Evolutionary conservation across 1,284 basidiomycete species (phyloP).

Genomic region (Ustilago vetiveriae): DNA sequence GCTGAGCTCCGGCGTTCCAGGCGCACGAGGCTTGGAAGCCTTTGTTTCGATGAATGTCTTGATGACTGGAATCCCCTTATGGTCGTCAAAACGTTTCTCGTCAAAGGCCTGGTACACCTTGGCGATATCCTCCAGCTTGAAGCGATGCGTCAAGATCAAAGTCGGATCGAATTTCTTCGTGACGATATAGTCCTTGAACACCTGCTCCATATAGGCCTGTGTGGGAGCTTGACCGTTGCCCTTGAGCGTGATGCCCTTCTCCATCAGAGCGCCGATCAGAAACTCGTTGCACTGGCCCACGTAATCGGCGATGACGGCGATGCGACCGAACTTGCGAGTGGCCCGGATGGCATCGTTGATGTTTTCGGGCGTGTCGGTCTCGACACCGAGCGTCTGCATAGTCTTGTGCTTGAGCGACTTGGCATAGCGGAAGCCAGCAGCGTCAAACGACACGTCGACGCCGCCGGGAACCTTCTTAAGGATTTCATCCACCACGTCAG

Average conservation of each 20-base stretch:
- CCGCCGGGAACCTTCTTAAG: constrained; percentile 73
- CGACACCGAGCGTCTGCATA: constrained; percentile 77
- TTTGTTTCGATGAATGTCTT: constrained; percentile 63
- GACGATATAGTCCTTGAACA: constrained; percentile 68
- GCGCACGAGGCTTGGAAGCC: constrained; percentile 39
- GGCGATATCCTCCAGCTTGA: constrained; percentile 57
- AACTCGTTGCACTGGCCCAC: constrained; percentile 71
- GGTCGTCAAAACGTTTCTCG: constrained; percentile 40
- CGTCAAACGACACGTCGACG: constrained; percentile 48
- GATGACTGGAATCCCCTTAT: constrained; percentile 38
- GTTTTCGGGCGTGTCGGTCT: constrained; percentile 79
- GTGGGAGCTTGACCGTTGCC: constrained; percentile 72
- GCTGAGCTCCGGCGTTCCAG: constrained; percentile 44
- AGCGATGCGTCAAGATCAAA: constrained; percentile 70
- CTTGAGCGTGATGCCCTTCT: constrained; percentile 71
- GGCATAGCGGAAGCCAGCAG: constrained; percentile 54
- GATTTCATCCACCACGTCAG: constrained; percentile 74
- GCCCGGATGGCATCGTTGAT: constrained; percentile 76
- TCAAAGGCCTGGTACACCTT: constrained; percentile 48
- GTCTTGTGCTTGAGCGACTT: constrained; percentile 72
- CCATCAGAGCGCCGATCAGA: constrained; percentile 81
- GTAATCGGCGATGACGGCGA: constrained; percentile 49
- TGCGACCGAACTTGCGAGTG: constrained; percentile 70
- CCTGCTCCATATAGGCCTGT: constrained; percentile 78
- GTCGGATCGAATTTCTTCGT: constrained; percentile 77